Base-by-base conservation (phyloP, 495 filamentous ascomycete species). In the Ramalina intermedia region DNA sequence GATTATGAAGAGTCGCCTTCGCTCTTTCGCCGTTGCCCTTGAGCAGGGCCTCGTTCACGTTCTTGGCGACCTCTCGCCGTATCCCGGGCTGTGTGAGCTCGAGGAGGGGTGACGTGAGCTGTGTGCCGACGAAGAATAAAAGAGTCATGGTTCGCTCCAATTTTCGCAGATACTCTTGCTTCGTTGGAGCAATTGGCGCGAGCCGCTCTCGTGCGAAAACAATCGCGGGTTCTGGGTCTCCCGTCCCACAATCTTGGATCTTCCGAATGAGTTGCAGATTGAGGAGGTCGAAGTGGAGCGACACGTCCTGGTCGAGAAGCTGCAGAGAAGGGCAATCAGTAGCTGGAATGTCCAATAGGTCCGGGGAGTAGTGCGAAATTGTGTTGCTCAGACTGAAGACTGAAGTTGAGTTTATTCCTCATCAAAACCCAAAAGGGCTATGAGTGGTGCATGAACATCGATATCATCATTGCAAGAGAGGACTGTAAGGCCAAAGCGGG, bases 371-470 rank as follows among this genome's bases (percentile, higher is more conserved):
- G 4, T 40, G 27, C 2, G 16, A 1, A 1, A 4, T 7, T 12
- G 11, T 8, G 3, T 66, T 77, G 79, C 72, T 96, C 90, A 95
- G 94, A 85, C 77, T 87, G 78, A 87, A 78, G 81, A 87, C 79
- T 89, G 82, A 88, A 84, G 85, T 81, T 86, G 75, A 79, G 81
- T 80, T 81, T 86, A 74, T 81, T 83, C 86, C 74, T 95, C 88
- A 87, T 88, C 93, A 86, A 75, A 64, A 78, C 77, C 79, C 76
- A 70, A 78, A 79, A 79, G 72, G 71, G 71, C 72, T 96, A 87
- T 84, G 90, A 87, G 90, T 96, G 90, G 90, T 99, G 93, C 89
- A 96, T 96, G 91, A 93, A 87, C 56, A 48, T 63, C 26, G 62
- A 63, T 86, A 69, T 93, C 94, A 96, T 96, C 90, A 87, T 89